A percentile compares a stretch with the other conserved stretches of the same genome.
Conservation (phyloP, 768 basidiomycete genomes). For the Lentinula raphanica region DNA sequence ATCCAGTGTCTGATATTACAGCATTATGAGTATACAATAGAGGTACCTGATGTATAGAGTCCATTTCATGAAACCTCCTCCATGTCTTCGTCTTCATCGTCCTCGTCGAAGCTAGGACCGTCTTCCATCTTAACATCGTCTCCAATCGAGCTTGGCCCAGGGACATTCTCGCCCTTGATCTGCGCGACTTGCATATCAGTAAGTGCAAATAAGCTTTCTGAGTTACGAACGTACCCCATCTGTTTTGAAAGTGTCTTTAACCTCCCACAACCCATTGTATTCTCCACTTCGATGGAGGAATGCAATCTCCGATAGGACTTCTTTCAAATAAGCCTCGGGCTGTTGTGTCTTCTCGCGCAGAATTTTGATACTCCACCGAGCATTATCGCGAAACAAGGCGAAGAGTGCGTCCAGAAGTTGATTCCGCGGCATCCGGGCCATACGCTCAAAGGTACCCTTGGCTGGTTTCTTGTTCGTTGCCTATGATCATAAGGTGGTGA, state of each 20-base stretch:
- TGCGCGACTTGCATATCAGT: slow-evolving; percentile 13
- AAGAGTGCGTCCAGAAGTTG: slow-evolving; percentile 7
- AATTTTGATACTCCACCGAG: slow-evolving; percentile 77
- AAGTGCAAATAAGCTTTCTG: background rate
- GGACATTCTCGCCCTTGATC: slow-evolving; percentile 44
- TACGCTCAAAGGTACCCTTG: slow-evolving; percentile 77
- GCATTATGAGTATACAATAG: slow-evolving; percentile 5
- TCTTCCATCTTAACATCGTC: slow-evolving; percentile 47
- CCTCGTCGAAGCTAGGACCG: slow-evolving; percentile 48
- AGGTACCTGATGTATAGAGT: background rate
- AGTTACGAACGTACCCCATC: slow-evolving; percentile 41
- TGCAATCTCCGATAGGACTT: slow-evolving; percentile 73
- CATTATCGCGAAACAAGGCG: slow-evolving; percentile 53
- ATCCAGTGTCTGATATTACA: background rate
- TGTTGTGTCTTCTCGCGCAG: slow-evolving; percentile 80
- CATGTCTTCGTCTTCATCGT: slow-evolving; percentile 62
- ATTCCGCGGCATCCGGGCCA: slow-evolving; percentile 79
- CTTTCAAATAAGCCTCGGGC: slow-evolving; percentile 83
- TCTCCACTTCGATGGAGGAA: slow-evolving; percentile 76
- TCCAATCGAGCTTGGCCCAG: slow-evolving; percentile 28
- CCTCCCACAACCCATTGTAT: slow-evolving; percentile 74
- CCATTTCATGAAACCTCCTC: slow-evolving; percentile 58
- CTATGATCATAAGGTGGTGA: slow-evolving; percentile 24
- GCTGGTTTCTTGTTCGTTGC: slow-evolving; percentile 61
- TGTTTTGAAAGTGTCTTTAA: slow-evolving; percentile 68